These are phyloP conservation scores for Allantophomopsis cytisporea DNA, from an alignment of 2,329 filamentous ascomycete species.

Conservation along the genomic window DNA sequence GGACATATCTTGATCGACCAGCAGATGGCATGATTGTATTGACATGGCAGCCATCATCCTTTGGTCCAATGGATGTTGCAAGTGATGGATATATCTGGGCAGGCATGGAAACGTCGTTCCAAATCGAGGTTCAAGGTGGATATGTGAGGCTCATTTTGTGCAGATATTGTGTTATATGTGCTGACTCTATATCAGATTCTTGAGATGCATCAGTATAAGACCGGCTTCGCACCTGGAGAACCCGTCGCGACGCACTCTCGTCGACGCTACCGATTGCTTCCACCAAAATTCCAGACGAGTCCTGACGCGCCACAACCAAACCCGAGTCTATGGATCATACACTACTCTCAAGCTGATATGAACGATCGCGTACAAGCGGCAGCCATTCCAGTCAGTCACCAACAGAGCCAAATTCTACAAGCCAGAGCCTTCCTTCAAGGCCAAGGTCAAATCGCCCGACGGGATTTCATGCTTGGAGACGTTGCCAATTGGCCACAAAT, in stretches of 20 bases:
- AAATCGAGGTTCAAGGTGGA: constrained; percentile 55
- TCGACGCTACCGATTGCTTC: constrained; percentile 72
- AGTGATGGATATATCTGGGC: constrained; percentile 92
- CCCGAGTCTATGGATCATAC: constrained; percentile 77
- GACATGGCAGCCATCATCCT: constrained; percentile 74
- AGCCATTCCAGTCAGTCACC: constrained; percentile 49
- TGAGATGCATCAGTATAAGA: constrained; percentile 76
- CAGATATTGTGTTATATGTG: constrained; percentile 1
- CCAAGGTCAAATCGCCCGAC: constrained; percentile 71
- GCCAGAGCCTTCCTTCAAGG: constrained; percentile 52
- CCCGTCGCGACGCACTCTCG: constrained; percentile 63
- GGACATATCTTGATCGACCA: constrained; percentile 80
- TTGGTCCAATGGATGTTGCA: constrained; percentile 60
- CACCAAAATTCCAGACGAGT: constrained; percentile 53
- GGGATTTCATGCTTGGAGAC: constrained; percentile 91
- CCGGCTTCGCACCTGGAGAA: constrained; percentile 69
- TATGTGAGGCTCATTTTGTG: constrained; percentile 35
- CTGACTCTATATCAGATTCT: constrained; percentile 44
- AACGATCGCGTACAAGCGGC: constrained; percentile 59
- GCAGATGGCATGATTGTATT: constrained; percentile 71
- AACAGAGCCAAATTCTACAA: constrained; percentile 44
- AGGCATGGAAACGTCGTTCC: constrained; percentile 64
- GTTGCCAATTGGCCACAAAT: constrained; percentile 83
- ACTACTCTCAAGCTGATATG: constrained; percentile 70
- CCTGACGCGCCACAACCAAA: constrained; percentile 49